Evolutionary conservation across 371 early-diverging fungal genomes (phyloP).

Genomic region (Apophysomyces sp.): DNA sequence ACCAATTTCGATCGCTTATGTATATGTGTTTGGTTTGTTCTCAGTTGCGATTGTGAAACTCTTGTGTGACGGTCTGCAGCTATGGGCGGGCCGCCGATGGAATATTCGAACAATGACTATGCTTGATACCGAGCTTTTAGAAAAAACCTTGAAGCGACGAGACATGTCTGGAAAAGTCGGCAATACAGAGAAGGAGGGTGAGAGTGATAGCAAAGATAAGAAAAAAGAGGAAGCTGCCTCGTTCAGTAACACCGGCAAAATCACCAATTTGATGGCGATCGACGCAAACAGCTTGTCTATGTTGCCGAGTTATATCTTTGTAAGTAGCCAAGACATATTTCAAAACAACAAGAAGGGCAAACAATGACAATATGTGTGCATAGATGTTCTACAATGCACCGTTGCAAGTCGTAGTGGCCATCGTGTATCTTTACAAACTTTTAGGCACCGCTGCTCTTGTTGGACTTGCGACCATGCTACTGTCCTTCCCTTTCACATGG

Average conservation of each 20-base stretch:
- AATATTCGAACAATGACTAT: conserved; percentile 44
- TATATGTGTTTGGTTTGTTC: conserved; percentile 49
- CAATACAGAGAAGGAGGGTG: conserved; percentile 16
- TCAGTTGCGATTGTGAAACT: conserved; percentile 34
- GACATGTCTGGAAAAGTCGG: conserved; percentile 45
- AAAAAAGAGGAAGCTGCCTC: conserved; percentile 13
- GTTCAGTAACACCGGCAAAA: conserved; percentile 61
- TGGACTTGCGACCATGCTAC: conserved; percentile 47
- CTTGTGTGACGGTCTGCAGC: conserved; percentile 38
- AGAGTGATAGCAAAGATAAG: conserved; percentile 2
- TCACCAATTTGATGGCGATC: conserved; percentile 80
- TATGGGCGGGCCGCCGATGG: conserved; percentile 50
- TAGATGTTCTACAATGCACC: conserved; percentile 52
- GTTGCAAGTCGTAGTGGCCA: conserved; percentile 47
- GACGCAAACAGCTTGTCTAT: conserved; percentile 64
- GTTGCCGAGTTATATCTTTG: conserved; percentile 41
- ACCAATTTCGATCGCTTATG: conserved; percentile 37
- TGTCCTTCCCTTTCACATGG: conserved; percentile 60
- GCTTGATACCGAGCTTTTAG: conserved; percentile 54
- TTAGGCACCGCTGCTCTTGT: conserved; percentile 53
- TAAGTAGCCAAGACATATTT: conserved; percentile 5
- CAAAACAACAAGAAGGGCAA: not conserved
- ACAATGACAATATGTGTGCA: not conserved
- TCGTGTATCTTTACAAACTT: conserved; percentile 48
- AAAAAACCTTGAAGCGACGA: conserved; percentile 49